A percentile compares a stretch with the other conserved stretches of the same genome.
phyloP scores from a whole-genome alignment of 164 flowering plant species.

The Aristolochia californica region DNA sequence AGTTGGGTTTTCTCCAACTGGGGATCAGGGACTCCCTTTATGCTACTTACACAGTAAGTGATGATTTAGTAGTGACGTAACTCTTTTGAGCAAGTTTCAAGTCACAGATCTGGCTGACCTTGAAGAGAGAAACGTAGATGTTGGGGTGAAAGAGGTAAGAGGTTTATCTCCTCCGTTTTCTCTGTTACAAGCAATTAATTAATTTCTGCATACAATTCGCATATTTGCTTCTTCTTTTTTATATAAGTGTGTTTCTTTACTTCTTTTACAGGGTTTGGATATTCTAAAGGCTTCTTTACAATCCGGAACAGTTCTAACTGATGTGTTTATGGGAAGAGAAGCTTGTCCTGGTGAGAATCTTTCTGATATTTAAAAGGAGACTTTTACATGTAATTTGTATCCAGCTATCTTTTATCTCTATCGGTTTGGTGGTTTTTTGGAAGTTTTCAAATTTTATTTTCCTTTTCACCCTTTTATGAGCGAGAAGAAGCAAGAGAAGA shows the following conservation, averaged over 20 bases:
- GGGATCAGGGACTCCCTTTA: no score
- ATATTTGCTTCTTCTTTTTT: background rate
- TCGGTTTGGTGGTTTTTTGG: no score
- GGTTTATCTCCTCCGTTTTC: background rate
- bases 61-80: conserved; percentile 28
- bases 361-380: no score
- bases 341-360: no score
- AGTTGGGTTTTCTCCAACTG: no score
- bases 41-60: conserved; percentile 37
- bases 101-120: conserved; percentile 19
- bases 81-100: conserved; percentile 20
- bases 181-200: background rate
- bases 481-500: no score
- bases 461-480: no score
- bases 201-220: background rate
- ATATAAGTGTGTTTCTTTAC: background rate
- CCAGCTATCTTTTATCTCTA: no score
- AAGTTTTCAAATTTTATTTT: no score
- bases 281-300: conserved; percentile 2
- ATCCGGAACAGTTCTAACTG: conserved; percentile 1
- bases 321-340: conserved; percentile 1
- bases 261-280: conserved; percentile 3
- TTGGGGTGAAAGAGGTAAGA: conserved; percentile 22
- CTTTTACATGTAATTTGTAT: no score
- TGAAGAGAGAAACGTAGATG: conserved; percentile 16